Percentiles rank a stretch among this genome's conserved stretches.
These are phyloP conservation scores for Epichloe brachyelytri DNA, from an alignment of 2,329 filamentous ascomycete species.

Conservation along the genomic window DNA sequence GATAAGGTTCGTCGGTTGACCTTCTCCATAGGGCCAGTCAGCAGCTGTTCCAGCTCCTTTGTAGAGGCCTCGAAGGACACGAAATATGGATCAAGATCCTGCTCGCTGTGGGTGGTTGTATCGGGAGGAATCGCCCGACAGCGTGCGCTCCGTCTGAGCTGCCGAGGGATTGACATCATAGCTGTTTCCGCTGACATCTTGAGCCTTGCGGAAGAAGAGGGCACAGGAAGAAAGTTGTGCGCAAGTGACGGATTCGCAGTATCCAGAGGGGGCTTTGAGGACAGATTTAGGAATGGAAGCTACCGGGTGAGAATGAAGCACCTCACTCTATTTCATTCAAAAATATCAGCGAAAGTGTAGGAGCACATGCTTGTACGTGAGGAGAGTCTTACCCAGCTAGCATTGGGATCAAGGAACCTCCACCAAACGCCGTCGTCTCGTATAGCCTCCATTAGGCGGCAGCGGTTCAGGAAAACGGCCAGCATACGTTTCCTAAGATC, in stretches of 20 bases:
- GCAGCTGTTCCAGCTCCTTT: constrained; percentile 75
- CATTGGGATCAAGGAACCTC: constrained; percentile 94
- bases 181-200: constrained; percentile 38
- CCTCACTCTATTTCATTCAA: constrained; percentile 55
- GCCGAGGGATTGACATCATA: constrained; percentile 23
- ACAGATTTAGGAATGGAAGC: constrained; percentile 88
- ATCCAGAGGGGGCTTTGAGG: constrained; percentile 84
- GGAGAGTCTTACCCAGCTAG: constrained; percentile 67
- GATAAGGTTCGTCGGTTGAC: constrained; percentile 82
- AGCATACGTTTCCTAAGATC: constrained; percentile 95
- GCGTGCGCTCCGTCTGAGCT: constrained; percentile 38
- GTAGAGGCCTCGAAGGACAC: constrained; percentile 85
- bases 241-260: constrained; percentile 82
- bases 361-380: background rate
- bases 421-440: constrained; percentile 92
- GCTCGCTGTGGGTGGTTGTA: constrained; percentile 62
- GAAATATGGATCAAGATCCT: constrained; percentile 93
- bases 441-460: constrained; percentile 82
- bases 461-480: constrained; percentile 87
- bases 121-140: constrained; percentile 70
- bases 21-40: constrained; percentile 92
- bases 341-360: constrained; percentile 10
- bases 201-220: constrained; percentile 74
- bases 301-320: constrained; percentile 84
- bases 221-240: constrained; percentile 78